Conservation (phyloP, 1,139 yeast genomes). For the Suhomyces kunorum region DNA sequence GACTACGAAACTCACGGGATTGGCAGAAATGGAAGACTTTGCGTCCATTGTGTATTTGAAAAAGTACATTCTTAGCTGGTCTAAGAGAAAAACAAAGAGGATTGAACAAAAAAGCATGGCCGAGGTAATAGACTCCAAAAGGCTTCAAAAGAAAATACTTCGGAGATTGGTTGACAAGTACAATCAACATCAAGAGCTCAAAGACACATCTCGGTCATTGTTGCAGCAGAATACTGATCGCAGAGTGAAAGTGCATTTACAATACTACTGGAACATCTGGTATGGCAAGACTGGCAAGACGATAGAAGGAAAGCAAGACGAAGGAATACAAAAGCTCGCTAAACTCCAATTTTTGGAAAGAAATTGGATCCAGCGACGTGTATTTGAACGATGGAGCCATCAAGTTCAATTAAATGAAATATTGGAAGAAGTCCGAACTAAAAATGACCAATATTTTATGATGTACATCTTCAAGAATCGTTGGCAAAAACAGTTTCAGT, state of each 20-base stretch:
- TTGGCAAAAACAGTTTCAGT: constrained; percentile 19
- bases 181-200: background rate
- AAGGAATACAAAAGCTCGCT: constrained; percentile 6
- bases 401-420: constrained; percentile 10
- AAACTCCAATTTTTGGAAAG: constrained; percentile 13
- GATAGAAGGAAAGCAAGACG: background rate
- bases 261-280: constrained; percentile 8
- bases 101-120: background rate
- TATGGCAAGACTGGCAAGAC: background rate
- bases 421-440: constrained; percentile 10
- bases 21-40: background rate
- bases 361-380: constrained; percentile 15
- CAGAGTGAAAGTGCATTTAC: background rate
- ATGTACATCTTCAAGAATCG: constrained; percentile 17
- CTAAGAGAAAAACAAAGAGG: background rate
- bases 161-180: background rate
- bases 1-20: background rate
- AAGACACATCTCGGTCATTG: background rate
- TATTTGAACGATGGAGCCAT: constrained; percentile 20
- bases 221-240: background rate
- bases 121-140: background rate
- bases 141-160: background rate
- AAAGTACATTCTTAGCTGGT: constrained; percentile 9
- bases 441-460: constrained; percentile 13
- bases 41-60: constrained; percentile 2